Percentiles rank a stretch among this genome's conserved stretches.
phyloP scores from a whole-genome alignment of 805 yeast species.

The Starmerella ratchasimensis region DNA sequence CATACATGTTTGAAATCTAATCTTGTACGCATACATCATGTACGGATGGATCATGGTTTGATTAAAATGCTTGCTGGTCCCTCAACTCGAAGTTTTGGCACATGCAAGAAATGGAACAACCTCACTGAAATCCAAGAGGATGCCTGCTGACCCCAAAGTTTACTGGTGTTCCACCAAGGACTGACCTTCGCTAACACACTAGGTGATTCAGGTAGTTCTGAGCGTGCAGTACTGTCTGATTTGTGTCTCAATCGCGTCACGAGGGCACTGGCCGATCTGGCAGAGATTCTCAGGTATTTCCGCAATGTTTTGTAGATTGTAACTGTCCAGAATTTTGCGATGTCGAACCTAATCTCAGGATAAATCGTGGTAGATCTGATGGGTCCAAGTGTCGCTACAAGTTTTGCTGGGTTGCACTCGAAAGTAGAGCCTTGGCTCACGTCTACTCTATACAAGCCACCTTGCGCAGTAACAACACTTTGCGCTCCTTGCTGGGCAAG shows the following conservation, averaged over 20 bases:
- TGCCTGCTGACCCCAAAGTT: too few species aligned
- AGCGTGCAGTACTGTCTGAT: too few species aligned
- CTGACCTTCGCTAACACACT: too few species aligned
- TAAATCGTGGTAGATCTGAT: constrained; percentile 3
- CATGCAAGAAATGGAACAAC: constrained; percentile 7
- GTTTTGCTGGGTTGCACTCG: constrained; percentile 7
- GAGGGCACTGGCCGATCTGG: neutral
- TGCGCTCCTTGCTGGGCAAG: constrained; percentile 2
- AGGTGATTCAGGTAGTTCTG: too few species aligned
- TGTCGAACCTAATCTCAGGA: constrained; percentile 10
- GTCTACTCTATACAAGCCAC: constrained; percentile 15
- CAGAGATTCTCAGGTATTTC: neutral
- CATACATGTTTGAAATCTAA: too few species aligned
- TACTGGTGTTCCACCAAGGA: too few species aligned
- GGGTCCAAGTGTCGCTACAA: constrained; percentile 9
- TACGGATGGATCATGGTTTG: too few species aligned
- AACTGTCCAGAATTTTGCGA: constrained; percentile 1
- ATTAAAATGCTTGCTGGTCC: constrained; percentile 13
- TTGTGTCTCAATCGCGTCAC: too few species aligned
- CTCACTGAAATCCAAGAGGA: neutral
- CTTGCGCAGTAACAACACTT: constrained; percentile 5
- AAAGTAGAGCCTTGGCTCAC: constrained; percentile 9
- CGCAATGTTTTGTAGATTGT: too few species aligned
- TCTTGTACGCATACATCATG: too few species aligned
- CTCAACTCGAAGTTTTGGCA: constrained; percentile 5